phyloP scores from a whole-genome alignment of 495 filamentous ascomycete species.

The Echria macrotheca region DNA sequence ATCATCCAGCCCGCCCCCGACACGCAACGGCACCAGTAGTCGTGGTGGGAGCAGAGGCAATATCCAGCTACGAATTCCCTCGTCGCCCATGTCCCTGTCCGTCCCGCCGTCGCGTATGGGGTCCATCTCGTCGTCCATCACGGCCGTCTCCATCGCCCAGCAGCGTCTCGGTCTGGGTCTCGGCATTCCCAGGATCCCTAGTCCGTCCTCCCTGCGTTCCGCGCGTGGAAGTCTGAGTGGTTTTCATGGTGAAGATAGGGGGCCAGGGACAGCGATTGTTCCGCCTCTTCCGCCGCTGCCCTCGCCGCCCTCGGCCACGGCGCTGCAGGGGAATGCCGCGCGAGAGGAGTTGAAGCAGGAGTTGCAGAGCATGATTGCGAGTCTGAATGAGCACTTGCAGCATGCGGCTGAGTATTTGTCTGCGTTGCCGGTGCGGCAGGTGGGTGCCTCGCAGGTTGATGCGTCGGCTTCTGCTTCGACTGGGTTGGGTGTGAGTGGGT shows the following conservation, averaged over 20 bases:
- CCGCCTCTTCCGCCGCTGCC: conserved; percentile 6
- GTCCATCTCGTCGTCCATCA: neutral
- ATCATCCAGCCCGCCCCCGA: neutral
- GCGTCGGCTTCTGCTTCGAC: too few relatives aligned
- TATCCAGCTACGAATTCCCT: neutral
- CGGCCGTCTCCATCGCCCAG: neutral
- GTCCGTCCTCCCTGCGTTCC: too few relatives aligned
- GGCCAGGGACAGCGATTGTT: too few relatives aligned
- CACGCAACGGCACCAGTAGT: too few relatives aligned
- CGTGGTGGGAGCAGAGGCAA: too few relatives aligned
- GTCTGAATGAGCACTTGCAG: conserved; percentile 9
- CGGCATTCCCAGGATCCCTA: too few relatives aligned
- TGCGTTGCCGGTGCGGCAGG: conserved; percentile 4
- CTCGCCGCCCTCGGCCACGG: conserved; percentile 7
- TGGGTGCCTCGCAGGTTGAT: too few relatives aligned
- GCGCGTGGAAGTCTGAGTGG: too few relatives aligned
- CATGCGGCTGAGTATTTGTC: conserved; percentile 7
- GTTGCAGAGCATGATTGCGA: conserved; percentile 9
- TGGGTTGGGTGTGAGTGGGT: neutral
- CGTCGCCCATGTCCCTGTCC: neutral
- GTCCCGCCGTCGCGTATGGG: neutral
- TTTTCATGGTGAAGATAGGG: too few relatives aligned
- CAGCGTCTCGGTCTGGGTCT: too few relatives aligned
- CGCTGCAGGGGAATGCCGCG: conserved; percentile 4
- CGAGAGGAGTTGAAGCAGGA: conserved; percentile 9